Evolutionary conservation across 2,329 filamentous ascomycete genomes (phyloP).

Genomic region (Colletotrichum sansevieriae): DNA sequence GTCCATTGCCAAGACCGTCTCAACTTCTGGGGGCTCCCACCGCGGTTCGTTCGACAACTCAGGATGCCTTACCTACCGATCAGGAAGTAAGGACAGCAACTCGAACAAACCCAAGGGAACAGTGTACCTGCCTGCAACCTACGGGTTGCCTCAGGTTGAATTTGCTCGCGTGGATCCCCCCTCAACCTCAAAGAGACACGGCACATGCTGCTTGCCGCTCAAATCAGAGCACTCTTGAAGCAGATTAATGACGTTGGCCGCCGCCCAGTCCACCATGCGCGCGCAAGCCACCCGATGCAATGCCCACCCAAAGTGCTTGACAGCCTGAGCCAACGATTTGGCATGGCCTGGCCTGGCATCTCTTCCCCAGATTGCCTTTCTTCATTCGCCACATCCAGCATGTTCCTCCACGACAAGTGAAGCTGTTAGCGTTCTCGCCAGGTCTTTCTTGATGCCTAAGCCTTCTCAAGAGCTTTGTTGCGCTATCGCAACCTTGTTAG

Average conservation of each 20-base stretch:
- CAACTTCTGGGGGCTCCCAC: conserved; percentile 19
- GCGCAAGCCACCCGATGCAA: conserved; percentile 25
- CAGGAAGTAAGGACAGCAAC: conserved; percentile 17
- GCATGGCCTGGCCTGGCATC: neutral
- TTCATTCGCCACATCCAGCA: conserved; percentile 12
- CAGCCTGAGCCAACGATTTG: neutral
- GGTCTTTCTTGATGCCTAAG: neutral
- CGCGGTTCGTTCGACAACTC: conserved; percentile 18
- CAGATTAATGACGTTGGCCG: conserved; percentile 25
- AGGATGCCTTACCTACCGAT: neutral
- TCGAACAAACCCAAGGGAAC: neutral
- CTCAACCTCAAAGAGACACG: conserved; percentile 8
- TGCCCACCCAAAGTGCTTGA: conserved; percentile 7
- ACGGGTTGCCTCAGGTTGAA: neutral
- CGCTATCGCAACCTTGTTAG: neutral
- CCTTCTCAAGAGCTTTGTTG: neutral
- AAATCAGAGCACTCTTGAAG: conserved; percentile 29
- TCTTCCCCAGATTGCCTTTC: conserved; percentile 10
- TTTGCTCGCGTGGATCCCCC: conserved; percentile 1
- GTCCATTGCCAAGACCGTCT: conserved; percentile 32
- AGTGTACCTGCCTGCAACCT: neutral
- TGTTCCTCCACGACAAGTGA: neutral
- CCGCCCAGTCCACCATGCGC: conserved; percentile 12
- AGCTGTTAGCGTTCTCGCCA: neutral
- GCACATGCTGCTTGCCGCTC: conserved; percentile 33